These are phyloP conservation scores for Verticillium dahliae DNA, from an alignment of 2,329 filamentous ascomycete species.

Conservation along the genomic window DNA sequence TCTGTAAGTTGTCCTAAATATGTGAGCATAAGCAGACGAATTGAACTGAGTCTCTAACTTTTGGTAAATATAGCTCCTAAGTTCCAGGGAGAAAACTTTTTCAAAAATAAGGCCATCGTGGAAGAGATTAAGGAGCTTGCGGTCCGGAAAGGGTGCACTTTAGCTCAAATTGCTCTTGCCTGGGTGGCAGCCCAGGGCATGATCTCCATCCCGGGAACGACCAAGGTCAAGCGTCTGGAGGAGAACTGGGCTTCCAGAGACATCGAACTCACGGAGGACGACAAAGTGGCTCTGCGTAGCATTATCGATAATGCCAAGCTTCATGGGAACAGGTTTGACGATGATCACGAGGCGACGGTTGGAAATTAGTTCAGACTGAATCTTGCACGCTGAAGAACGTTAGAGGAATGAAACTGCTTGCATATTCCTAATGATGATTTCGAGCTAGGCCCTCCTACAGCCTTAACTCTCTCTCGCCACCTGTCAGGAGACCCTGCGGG, in stretches of 20 bases:
- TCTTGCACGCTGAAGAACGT: too few species aligned
- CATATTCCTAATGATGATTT: too few species aligned
- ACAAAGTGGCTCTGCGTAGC: slow-evolving; percentile 23
- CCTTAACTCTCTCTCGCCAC: too few species aligned
- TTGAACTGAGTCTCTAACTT: not conserved
- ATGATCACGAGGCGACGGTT: not conserved
- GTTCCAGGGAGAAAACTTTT: slow-evolving; percentile 43
- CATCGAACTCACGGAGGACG: slow-evolving; percentile 37
- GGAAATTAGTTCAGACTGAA: not conserved
- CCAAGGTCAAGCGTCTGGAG: slow-evolving; percentile 44
- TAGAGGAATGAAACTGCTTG: too few species aligned
- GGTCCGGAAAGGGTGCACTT: slow-evolving; percentile 37
- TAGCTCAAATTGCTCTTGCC: slow-evolving; percentile 47
- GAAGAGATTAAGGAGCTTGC: slow-evolving; percentile 39
- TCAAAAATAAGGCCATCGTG: slow-evolving; percentile 42
- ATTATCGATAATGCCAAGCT: not conserved
- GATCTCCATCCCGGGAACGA: slow-evolving; percentile 58
- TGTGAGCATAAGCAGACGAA: not conserved
- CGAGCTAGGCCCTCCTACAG: too few species aligned
- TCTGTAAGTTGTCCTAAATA: not conserved
- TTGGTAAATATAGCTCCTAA: slow-evolving; percentile 27
- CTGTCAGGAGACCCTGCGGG: too few species aligned
- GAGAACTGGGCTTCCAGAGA: slow-evolving; percentile 46
- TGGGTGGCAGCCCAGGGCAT: slow-evolving; percentile 48
- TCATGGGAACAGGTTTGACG: not conserved